Evolutionary conservation across 495 filamentous ascomycete genomes (phyloP).

Genomic region (Neohortaea acidophila): DNA sequence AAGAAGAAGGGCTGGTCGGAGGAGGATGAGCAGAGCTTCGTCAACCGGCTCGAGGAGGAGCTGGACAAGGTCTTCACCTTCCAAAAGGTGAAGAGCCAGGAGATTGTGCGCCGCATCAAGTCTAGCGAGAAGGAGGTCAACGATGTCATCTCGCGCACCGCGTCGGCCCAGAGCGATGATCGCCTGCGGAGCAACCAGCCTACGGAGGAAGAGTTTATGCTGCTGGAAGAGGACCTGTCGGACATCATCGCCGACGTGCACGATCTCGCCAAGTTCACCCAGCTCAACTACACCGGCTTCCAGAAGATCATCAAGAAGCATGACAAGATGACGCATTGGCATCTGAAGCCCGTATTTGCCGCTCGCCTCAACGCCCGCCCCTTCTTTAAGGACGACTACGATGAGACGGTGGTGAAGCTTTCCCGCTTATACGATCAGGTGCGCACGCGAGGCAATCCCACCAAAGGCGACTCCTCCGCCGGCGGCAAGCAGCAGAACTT

Average conservation of each 20-base stretch:
- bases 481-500: conserved; percentile 92
- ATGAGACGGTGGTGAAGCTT: conserved; percentile 87
- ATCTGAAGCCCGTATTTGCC: conserved; percentile 85
- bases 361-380: conserved; percentile 85
- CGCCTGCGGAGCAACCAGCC: conserved; percentile 27
- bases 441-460: conserved; percentile 78
- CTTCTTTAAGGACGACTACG: conserved; percentile 97
- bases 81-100: conserved; percentile 86
- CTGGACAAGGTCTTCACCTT: conserved; percentile 94
- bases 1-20: conserved; percentile 65
- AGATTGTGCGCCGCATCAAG: conserved; percentile 80
- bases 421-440: conserved; percentile 93
- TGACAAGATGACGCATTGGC: conserved; percentile 92
- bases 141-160: conserved; percentile 63
- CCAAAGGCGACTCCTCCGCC: conserved; percentile 78
- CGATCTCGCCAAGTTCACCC: conserved; percentile 94
- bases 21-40: conserved; percentile 81
- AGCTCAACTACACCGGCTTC: conserved; percentile 97
- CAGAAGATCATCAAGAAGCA: conserved; percentile 99
- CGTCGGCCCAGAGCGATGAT: conserved; percentile 34
- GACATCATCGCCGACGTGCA: conserved; percentile 99
- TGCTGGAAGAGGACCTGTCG: conserved; percentile 86
- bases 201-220: conserved; percentile 81
- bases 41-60: conserved; percentile 71
- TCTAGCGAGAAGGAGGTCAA: conserved; percentile 75